phyloP scores from a whole-genome alignment of 139 green algal species.

The Nannochloris sp. region DNA sequence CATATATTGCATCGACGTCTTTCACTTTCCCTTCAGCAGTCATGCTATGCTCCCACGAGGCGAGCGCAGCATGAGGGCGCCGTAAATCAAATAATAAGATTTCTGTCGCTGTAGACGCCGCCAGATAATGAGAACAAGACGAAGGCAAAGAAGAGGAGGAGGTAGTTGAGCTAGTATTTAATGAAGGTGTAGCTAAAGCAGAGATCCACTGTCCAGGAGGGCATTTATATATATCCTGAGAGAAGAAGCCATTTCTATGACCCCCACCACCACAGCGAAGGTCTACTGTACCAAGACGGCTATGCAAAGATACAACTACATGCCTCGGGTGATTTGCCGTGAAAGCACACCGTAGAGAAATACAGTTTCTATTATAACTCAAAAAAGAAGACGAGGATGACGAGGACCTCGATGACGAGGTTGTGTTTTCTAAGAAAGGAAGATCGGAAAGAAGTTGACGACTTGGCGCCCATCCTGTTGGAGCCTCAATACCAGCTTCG shows the following conservation, averaged over 20 bases:
- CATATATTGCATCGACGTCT: background rate
- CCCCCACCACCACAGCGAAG: background rate
- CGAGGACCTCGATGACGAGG: too few relatives aligned
- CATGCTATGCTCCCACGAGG: slow-evolving; percentile 10
- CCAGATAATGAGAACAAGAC: too few relatives aligned
- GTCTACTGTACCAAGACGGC: slow-evolving; percentile 1
- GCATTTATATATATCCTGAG: slow-evolving; percentile 12
- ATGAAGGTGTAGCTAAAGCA: background rate
- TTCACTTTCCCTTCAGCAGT: background rate
- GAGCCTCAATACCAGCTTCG: too few relatives aligned
- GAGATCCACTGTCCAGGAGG: slow-evolving; percentile 10
- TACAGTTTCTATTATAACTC: too few relatives aligned
- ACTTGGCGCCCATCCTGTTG: too few relatives aligned
- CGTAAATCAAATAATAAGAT: slow-evolving; percentile 22
- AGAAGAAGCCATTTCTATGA: too few relatives aligned
- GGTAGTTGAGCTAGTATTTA: too few relatives aligned
- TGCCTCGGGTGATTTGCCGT: background rate
- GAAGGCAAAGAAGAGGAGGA: too few relatives aligned
- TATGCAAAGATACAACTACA: background rate
- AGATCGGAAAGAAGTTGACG: too few relatives aligned
- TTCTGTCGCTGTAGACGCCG: background rate
- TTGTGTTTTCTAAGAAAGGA: too few relatives aligned
- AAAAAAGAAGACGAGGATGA: too few relatives aligned
- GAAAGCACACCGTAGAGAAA: too few relatives aligned
- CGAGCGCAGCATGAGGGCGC: background rate